Evolutionary conservation across 179 eudicot species (phyloP).

Genomic region (Amaranthus tricolor): DNA sequence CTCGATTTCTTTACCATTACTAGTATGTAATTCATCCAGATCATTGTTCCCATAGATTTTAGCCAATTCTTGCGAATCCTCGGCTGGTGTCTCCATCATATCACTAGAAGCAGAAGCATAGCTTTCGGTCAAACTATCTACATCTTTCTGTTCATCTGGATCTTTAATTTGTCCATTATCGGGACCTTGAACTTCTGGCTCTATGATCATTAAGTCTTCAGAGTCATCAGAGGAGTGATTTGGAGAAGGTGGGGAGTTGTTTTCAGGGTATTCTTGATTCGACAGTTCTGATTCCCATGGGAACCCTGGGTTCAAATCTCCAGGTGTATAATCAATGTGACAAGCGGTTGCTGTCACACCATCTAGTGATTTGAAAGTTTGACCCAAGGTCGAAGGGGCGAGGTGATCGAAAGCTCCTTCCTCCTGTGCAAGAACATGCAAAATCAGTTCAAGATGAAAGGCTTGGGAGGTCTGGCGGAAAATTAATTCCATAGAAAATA

Average conservation of each 20-base stretch:
- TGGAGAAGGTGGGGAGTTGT: slow-evolving; percentile 38
- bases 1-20: neutral
- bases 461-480: neutral
- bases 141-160: slow-evolving; percentile 17
- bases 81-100: slow-evolving; percentile 37
- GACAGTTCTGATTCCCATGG: slow-evolving; percentile 30
- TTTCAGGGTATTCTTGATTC: slow-evolving; percentile 28
- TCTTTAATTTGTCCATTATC: slow-evolving; percentile 15
- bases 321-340: slow-evolving; percentile 33
- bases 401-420: slow-evolving; percentile 40
- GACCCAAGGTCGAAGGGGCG: slow-evolving; percentile 30
- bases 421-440: slow-evolving; percentile 39
- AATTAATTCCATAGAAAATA: no score
- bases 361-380: slow-evolving; percentile 26
- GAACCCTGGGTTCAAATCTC: slow-evolving; percentile 29
- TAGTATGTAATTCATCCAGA: slow-evolving; percentile 1
- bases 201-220: slow-evolving; percentile 30
- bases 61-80: slow-evolving; percentile 35
- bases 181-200: slow-evolving; percentile 4
- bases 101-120: slow-evolving; percentile 43
- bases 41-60: slow-evolving; percentile 22
- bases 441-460: slow-evolving; percentile 5
- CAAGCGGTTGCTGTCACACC: slow-evolving; percentile 30
- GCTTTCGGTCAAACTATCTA: slow-evolving; percentile 30
- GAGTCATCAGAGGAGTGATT: slow-evolving; percentile 39